Evolutionary conservation across 495 filamentous ascomycete species (phyloP).

Genomic region (Emericellopsis terricola): DNA sequence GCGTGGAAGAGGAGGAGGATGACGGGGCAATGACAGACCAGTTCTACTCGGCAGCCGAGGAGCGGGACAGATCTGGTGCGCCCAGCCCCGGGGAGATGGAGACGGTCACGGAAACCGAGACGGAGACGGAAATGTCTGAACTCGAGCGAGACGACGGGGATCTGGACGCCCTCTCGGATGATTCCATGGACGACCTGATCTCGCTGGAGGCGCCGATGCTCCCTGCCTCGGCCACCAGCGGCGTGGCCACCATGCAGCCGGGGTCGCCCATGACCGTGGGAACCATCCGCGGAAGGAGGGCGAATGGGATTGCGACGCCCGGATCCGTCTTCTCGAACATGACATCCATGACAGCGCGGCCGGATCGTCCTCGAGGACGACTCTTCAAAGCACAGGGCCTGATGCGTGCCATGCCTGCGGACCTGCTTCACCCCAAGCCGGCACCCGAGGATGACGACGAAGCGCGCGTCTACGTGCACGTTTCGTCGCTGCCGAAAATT

Average conservation of each 20-base stretch:
- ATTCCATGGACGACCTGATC: slow-evolving; percentile 67
- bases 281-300: slow-evolving; percentile 27
- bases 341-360: slow-evolving; percentile 58
- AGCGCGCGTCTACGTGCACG: slow-evolving; percentile 72
- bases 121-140: slow-evolving; percentile 42
- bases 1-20: slow-evolving; percentile 46
- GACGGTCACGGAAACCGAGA: slow-evolving; percentile 33
- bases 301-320: slow-evolving; percentile 54
- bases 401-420: slow-evolving; percentile 49
- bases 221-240: slow-evolving; percentile 42
- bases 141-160: slow-evolving; percentile 43
- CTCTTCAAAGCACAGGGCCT: slow-evolving; percentile 68
- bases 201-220: slow-evolving; percentile 65
- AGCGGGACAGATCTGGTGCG: slow-evolving; percentile 32
- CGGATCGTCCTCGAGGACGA: slow-evolving; percentile 35
- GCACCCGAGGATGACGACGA: slow-evolving; percentile 64
- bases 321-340: slow-evolving; percentile 75
- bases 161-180: slow-evolving; percentile 37
- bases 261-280: slow-evolving; percentile 53
- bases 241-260: slow-evolving; percentile 51
- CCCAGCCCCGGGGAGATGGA: slow-evolving; percentile 21
- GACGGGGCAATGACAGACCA: slow-evolving; percentile 72
- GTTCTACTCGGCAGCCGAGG: slow-evolving; percentile 76
- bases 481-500: slow-evolving; percentile 65
- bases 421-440: slow-evolving; percentile 71